Base-by-base conservation (phyloP, 768 basidiomycete species). In the Trametes elegans region DNA sequence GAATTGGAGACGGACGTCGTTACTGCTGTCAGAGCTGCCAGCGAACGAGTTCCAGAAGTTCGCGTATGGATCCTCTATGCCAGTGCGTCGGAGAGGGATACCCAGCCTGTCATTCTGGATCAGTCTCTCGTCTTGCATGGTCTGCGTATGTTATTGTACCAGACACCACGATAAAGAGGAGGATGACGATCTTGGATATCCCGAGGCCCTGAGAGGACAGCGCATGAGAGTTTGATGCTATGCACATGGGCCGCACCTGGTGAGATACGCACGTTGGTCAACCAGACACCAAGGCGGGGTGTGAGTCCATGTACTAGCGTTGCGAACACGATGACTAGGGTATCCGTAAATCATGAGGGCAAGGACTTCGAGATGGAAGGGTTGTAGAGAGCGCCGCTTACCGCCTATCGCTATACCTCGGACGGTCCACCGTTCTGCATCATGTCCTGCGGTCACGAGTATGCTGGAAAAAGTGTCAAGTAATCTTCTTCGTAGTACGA, bases 341-440 rank as follows among this genome's bases (percentile, higher is more conserved):
- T 18, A 7, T 32, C 21, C 53, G 24, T n/a, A n/a, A n/a, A 39
- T 39, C 27, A 36, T 34, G 9, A 3, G 18, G 14, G 21, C 27
- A 8, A 26, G 11, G 29, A 21, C 2, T 16, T 35, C 21, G 29
- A 3, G 21, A 32, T 5, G 21, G 8, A 45, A 28, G 23, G 29
- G 39, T 7, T 11, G n/a, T 23, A 6, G n/a, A n/a, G n/a, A n/a
- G n/a, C n/a, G n/a, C n/a, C 6, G 11, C 8, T 39, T 34, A 78
- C 83, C 79, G 64, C 73, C 82, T 1, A 85, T 65, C 5, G 80
- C 83, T 48, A 85, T 82, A 0, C 81, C 81, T 47, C 83, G 77
- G 11, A 76, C 76, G 3, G 70, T 70, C 83, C 83, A 85, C 2
- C 67, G 65, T n/a, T 68, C 57, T 2, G 62, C 61, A 3, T 52